phyloP scores from a whole-genome alignment of 1,139 yeast species.

The Petasospora rhodanensis region DNA sequence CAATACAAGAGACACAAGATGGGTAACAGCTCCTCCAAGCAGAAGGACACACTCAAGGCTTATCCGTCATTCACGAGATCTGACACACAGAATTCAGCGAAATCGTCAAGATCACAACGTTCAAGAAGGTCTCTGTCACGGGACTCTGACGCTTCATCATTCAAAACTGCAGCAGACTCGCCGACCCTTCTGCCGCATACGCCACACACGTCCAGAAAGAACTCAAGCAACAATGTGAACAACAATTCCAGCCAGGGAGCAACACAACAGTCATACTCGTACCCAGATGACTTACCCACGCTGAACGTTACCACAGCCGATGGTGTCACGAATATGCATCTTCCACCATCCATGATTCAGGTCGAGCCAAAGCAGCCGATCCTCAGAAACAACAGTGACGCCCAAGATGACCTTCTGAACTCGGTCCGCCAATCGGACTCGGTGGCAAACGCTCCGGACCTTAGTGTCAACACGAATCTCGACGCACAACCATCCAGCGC shows the following conservation, averaged over 20 bases:
- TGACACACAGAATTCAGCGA: constrained; percentile 50
- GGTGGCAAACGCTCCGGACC: constrained; percentile 8
- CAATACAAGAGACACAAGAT: constrained; percentile 9
- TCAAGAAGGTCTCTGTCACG: constrained; percentile 33
- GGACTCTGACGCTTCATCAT: constrained; percentile 31
- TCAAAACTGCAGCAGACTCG: constrained; percentile 27
- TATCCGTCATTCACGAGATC: constrained; percentile 47
- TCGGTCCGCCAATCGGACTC: constrained; percentile 25
- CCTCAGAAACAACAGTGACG: constrained; percentile 34
- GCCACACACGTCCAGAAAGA: constrained; percentile 39
- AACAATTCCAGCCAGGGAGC: constrained; percentile 6
- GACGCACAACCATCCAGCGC: constrained; percentile 1
- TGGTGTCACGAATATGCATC: constrained; percentile 17
- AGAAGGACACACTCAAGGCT: constrained; percentile 26
- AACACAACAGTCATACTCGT: constrained; percentile 1
- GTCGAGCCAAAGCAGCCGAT: constrained; percentile 69
- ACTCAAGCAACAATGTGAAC: constrained; percentile 29
- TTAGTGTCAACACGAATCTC: background rate
- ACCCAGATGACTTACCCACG: constrained; percentile 16
- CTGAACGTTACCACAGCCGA: constrained; percentile 19
- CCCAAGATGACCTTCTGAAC: constrained; percentile 25
- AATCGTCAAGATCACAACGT: constrained; percentile 45
- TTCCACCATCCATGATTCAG: constrained; percentile 68
- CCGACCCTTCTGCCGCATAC: constrained; percentile 29
- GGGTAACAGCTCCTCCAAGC: constrained; percentile 27